Percentiles rank a stretch among this genome's conserved stretches.
phyloP scores from a whole-genome alignment of 1,284 basidiomycete genomes.

The Puccinia horiana region DNA sequence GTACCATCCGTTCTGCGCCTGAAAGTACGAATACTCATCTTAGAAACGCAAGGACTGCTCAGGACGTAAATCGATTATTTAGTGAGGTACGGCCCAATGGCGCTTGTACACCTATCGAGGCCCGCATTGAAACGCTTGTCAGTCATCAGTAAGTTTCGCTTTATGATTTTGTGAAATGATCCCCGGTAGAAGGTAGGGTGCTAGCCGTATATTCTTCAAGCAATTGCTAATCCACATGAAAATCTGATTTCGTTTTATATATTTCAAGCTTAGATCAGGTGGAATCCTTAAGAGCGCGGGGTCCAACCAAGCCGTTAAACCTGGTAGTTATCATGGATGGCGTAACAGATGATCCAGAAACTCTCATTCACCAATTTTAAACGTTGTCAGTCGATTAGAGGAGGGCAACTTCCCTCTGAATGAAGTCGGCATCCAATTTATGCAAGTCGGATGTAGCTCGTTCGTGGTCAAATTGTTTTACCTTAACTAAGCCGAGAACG shows the following conservation, averaged over 20 bases:
- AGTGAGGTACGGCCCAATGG: conserved; percentile 30
- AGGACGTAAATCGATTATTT: conserved; percentile 21
- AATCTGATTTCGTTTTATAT: not conserved
- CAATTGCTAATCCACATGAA: not conserved
- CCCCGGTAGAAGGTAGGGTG: too few relatives aligned
- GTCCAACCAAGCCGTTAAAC: conserved; percentile 65
- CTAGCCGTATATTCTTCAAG: not conserved
- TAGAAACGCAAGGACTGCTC: conserved; percentile 23
- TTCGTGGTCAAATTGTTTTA: conserved; percentile 38
- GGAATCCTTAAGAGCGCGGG: conserved; percentile 56
- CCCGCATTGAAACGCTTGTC: conserved; percentile 32
- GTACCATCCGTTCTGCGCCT: not conserved
- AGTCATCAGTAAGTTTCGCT: conserved; percentile 28
- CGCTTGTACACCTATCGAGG: conserved; percentile 40
- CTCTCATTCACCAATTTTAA: conserved; percentile 60
- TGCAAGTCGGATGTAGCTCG: conserved; percentile 61
- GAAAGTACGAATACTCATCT: conserved; percentile 26
- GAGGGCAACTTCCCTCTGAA: conserved; percentile 62
- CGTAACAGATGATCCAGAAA: conserved; percentile 63
- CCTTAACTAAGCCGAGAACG: not conserved
- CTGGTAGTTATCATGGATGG: conserved; percentile 69
- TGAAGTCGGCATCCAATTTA: conserved; percentile 66
- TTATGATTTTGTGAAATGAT: not conserved
- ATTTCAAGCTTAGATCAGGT: conserved; percentile 21
- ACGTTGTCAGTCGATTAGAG: conserved; percentile 64